Base-by-base conservation (phyloP, 352 stramenopile species). In the Phytophthora sansomeana region DNA sequence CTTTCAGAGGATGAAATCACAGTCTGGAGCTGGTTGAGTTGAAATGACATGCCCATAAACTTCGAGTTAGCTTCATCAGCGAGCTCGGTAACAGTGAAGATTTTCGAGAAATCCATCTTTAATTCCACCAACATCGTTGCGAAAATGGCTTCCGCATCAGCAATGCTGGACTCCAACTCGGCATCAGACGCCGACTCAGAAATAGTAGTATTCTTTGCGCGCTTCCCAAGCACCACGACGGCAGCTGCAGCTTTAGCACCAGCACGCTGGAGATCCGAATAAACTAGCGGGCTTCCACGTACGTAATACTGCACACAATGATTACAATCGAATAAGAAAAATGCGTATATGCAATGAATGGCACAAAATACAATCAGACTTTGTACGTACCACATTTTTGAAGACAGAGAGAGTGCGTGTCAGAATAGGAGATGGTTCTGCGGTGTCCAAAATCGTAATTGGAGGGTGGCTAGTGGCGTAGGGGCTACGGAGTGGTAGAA, bases 31-130 rank as follows among this genome's bases (percentile, higher is more conserved):
- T 78, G 69, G 13, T 72, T 65, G 4, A 89, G 47, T 47, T 93
- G 78, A 58, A 92, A 92, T 17, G 80, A 86, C 56, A 86, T 93
- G 4, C 87, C 87, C 46, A 96, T 78, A 46, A 93, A 94, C 66
- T 94, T 96, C n/a, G 88, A 96, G 53, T 96, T 96, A 28, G 81
- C 82, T 60, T 93, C 84, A 48, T 96, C 83, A 1, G 83, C 72
- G 21, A 96, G 81, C 49, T 96, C 88, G 0, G 88, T 96, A 66
- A 96, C 85, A 5, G 88, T 94, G 46, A 96, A 96, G 38, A 94
- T 89, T 57, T 81, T 85, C 8, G 81, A 75, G 19, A 93, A 91
- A 60, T 96, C 81, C 85, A 96, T 93, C 62, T 96, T 94, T 32
- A 96, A 69, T 58, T 94, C 85, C 32, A 96, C 85, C 13, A 96